Base-by-base conservation (phyloP, 768 basidiomycete genomes). In the Russula earlei region DNA sequence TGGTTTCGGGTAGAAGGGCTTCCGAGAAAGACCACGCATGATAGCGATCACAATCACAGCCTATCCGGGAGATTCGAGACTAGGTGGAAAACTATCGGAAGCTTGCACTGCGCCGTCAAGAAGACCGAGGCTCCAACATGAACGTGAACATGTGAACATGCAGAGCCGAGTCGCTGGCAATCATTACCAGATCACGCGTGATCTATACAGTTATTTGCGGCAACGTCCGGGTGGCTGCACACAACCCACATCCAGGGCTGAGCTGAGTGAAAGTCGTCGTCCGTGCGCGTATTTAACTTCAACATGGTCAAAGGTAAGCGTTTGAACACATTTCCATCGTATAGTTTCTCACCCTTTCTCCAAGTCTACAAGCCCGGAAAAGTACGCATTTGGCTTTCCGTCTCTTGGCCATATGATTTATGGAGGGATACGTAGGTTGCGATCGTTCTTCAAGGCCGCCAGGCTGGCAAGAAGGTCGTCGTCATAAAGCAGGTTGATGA, bases 401-500 rank as follows among this genome's bases (percentile, higher is more conserved):
- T 48, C 6, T 12, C 36, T 15, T 19, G 41, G n/a, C 31, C 15
- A 17, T 33, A 2, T 9, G n/a, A 29, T 42, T 34, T 43, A 38
- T 52, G 54, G 49, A 19, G 20, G 65, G 44, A 27, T 14, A 22
- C 34, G 4, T 62, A 91, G 89, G 91, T 94, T 65, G 91, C 91
- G 64, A 93, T 98, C 76, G 84, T 97, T 73, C 90, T 98, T 70
- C 90, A 93, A 76, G 96, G 96, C 70, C 93, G 96, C 70, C 96
- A 97, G 72, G 96, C 96, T 63, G 96, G 96, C 69, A 92, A 91
- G 79, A 99, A 99, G 80, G 95, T 97, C 64, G 95, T 99, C 60
- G 89, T 98, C 64, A 92, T 99, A 74, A 96, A 94, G 76, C 95
- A 97, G 74, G 70, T 84, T 61, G 96, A 99, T 70, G 96, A 98